phyloP scores from a whole-genome alignment of 257 asterid genomes.

The Leptodermis oblonga region DNA sequence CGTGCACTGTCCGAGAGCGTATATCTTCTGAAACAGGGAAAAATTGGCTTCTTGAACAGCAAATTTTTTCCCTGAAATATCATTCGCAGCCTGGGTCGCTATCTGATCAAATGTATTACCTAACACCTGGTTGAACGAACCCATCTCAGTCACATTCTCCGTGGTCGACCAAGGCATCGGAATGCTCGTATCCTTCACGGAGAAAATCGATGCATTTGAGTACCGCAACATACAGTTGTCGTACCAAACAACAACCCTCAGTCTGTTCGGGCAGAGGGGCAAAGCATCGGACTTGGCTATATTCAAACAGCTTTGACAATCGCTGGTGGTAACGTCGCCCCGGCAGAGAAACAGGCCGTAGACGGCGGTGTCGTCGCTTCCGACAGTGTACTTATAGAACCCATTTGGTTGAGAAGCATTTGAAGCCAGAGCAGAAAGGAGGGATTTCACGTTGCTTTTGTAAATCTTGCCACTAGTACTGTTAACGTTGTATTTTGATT shows the following conservation, averaged over 20 bases:
- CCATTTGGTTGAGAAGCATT: slow-evolving; percentile 12
- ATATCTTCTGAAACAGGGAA: too few species aligned
- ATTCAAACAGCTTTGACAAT: slow-evolving; percentile 16
- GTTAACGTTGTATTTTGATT: background rate
- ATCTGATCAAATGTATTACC: too few species aligned
- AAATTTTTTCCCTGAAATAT: too few species aligned
- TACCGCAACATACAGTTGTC: slow-evolving; percentile 19
- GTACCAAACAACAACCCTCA: background rate
- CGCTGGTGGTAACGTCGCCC: slow-evolving; percentile 11
- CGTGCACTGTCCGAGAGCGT: slow-evolving; percentile 13
- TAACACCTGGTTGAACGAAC: too few species aligned
- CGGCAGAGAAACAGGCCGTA: slow-evolving; percentile 28
- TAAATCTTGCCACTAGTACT: slow-evolving; percentile 2
- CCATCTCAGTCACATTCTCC: too few species aligned
- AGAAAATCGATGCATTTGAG: background rate
- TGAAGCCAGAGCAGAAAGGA: slow-evolving; percentile 17
- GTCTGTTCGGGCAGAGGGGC: slow-evolving; percentile 8
- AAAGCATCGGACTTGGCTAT: background rate
- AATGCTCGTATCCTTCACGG: too few species aligned
- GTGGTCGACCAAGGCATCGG: too few species aligned
- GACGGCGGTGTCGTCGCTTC: background rate
- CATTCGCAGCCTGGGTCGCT: too few species aligned
- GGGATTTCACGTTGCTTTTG: slow-evolving; percentile 5
- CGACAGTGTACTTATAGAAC: slow-evolving; percentile 19
- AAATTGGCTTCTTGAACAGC: too few species aligned